A percentile compares a stretch with the other conserved stretches of the same genome.
These are phyloP conservation scores for Piper betle DNA, from an alignment of 164 flowering plant genomes.

Conservation along the genomic window DNA sequence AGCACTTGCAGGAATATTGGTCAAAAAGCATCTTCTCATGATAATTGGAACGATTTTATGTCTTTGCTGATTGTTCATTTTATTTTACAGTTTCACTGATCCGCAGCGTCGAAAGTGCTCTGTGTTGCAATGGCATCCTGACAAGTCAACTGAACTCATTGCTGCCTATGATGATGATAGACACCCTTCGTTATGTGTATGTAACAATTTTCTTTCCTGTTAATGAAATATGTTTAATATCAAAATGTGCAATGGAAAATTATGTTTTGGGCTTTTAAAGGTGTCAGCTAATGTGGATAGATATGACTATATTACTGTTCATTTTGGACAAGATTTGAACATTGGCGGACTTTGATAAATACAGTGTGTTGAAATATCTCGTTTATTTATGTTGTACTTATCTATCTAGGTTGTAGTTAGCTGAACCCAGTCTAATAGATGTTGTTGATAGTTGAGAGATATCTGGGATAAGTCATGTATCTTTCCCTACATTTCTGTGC, in stretches of 20 bases:
- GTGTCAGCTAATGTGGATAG: too few relatives aligned
- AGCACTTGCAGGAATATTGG: slow-evolving; percentile 2
- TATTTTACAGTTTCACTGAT: slow-evolving; percentile 60
- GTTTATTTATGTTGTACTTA: too few relatives aligned
- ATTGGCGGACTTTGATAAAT: too few relatives aligned
- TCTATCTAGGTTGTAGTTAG: too few relatives aligned
- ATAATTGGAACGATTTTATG: background rate
- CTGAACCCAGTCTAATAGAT: too few relatives aligned
- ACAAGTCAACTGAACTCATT: slow-evolving; percentile 79
- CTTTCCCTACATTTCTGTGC: too few relatives aligned
- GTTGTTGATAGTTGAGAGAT: too few relatives aligned
- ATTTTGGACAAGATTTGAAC: too few relatives aligned
- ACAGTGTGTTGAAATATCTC: too few relatives aligned
- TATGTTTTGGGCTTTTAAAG: background rate
- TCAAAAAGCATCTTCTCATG: background rate
- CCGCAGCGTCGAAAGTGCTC: slow-evolving; percentile 82
- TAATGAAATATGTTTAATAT: background rate
- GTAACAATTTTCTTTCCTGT: background rate
- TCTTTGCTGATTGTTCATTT: background rate
- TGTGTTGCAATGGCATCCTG: slow-evolving; percentile 98
- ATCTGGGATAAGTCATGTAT: too few relatives aligned
- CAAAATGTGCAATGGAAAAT: too few relatives aligned
- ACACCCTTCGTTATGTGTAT: slow-evolving; percentile 74
- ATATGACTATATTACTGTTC: too few relatives aligned
- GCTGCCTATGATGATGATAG: slow-evolving; percentile 97